Percentiles rank a stretch among this genome's conserved stretches.
Evolutionary conservation across 2,329 filamentous ascomycete species (phyloP).

Genomic region (Coniochaeta hoffmannii): DNA sequence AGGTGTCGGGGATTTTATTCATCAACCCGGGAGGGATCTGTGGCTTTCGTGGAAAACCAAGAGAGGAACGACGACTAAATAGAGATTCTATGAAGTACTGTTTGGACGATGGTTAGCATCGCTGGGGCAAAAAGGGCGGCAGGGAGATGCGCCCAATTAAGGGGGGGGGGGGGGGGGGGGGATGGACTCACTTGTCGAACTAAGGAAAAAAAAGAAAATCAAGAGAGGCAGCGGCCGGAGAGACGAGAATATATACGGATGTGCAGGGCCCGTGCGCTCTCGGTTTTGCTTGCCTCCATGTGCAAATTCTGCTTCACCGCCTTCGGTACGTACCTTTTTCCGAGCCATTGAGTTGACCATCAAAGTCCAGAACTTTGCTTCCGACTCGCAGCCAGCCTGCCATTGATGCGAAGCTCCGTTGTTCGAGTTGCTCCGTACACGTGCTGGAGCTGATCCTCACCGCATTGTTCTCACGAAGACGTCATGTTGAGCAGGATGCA

Average conservation of each 20-base stretch:
- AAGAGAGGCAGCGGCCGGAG: not conserved
- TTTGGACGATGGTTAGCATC: not conserved
- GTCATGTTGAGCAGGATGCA: no score
- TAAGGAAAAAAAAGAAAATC: not conserved
- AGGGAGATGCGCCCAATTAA: no score
- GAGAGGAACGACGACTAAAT: conserved; percentile 2
- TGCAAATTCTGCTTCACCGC: not conserved
- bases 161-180: not conserved
- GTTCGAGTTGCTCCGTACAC: no score
- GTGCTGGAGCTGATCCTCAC: no score
- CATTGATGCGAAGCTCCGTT: no score
- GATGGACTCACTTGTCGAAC: not conserved
- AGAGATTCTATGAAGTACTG: conserved; percentile 2
- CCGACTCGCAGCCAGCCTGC: no score
- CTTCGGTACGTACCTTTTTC: conserved; percentile 4
- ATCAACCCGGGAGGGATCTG: not conserved
- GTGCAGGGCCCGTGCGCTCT: not conserved
- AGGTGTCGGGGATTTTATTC: not conserved
- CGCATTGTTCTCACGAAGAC: no score
- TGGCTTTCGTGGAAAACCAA: conserved; percentile 2
- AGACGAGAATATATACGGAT: not conserved
- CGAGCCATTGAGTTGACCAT: no score
- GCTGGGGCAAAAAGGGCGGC: no score
- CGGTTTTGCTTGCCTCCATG: no score
- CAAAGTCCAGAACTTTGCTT: no score